Evolutionary conservation across 148 eudicot species (phyloP).

Genomic region (Chenopodium formosanum): DNA sequence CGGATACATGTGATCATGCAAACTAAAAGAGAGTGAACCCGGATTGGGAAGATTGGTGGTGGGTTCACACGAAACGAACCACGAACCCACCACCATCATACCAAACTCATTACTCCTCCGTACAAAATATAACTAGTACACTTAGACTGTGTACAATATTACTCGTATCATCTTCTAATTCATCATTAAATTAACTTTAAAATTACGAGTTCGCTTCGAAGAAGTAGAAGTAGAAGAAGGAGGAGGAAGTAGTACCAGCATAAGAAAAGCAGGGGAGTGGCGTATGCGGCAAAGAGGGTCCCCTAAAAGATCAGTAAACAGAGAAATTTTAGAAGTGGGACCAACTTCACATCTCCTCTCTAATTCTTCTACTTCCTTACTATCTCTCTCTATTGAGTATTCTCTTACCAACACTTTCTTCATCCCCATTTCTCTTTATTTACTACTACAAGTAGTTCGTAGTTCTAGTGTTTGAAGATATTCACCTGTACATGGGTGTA

Average conservation of each 20-base stretch:
- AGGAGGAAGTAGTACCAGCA: constrained; percentile 51
- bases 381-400: constrained; percentile 45
- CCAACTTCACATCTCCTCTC: constrained; percentile 88
- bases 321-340: constrained; percentile 56
- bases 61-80: background rate
- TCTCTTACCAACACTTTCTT: constrained; percentile 43
- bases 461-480: too few species aligned
- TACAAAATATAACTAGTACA: too few species aligned
- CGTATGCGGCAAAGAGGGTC: constrained; percentile 95
- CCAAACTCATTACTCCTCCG: background rate
- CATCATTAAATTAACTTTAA: too few species aligned
- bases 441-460: too few species aligned
- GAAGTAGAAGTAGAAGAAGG: background rate
- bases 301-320: constrained; percentile 80
- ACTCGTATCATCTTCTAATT: too few species aligned
- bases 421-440: constrained; percentile 13
- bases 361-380: constrained; percentile 55
- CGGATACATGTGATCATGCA: background rate
- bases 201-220: too few species aligned
- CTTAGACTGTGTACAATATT: too few species aligned
- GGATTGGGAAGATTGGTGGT: background rate
- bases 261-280: constrained; percentile 81
- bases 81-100: background rate
- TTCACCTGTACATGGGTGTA: background rate
- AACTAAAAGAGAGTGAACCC: background rate